Percentiles rank a stretch among this genome's conserved stretches.
Evolutionary conservation across 2,329 filamentous ascomycete genomes (phyloP).

Genomic region (Colletotrichum gigasporum): DNA sequence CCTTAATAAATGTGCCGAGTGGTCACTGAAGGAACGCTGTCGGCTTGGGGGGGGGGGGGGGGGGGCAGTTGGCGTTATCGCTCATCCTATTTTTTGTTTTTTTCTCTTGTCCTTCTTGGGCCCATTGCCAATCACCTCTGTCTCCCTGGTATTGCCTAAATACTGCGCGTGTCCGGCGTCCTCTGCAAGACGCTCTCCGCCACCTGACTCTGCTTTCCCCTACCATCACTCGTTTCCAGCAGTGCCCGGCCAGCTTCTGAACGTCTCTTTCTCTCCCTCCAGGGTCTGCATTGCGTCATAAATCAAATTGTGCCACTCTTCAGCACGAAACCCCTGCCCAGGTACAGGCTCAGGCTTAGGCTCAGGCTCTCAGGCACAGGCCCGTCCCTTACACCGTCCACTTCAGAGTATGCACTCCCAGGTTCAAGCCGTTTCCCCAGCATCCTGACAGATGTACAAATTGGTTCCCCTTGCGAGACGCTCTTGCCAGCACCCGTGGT

Average conservation of each 20-base stretch:
- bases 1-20: constrained; percentile 34
- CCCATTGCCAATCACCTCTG: constrained; percentile 29
- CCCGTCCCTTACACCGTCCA: neutral
- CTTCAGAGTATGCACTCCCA: constrained; percentile 20
- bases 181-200: constrained; percentile 13
- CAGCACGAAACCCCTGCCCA: constrained; percentile 11
- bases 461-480: constrained; percentile 14
- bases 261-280: neutral
- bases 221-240: constrained; percentile 1
- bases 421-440: constrained; percentile 21
- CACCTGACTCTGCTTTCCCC: constrained; percentile 27
- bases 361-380: constrained; percentile 3
- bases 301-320: constrained; percentile 14
- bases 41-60: too few relatives aligned
- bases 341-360: neutral
- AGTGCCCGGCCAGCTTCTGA: neutral
- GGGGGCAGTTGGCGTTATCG: constrained; percentile 28
- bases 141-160: constrained; percentile 31
- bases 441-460: constrained; percentile 14
- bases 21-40: constrained; percentile 24
- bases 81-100: constrained; percentile 9
- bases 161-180: constrained; percentile 30
- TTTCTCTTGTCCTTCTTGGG: constrained; percentile 4
- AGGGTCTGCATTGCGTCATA: constrained; percentile 25
- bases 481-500: constrained; percentile 16